phyloP scores from a whole-genome alignment of 345 rosid genomes.

The Populus nigra region DNA sequence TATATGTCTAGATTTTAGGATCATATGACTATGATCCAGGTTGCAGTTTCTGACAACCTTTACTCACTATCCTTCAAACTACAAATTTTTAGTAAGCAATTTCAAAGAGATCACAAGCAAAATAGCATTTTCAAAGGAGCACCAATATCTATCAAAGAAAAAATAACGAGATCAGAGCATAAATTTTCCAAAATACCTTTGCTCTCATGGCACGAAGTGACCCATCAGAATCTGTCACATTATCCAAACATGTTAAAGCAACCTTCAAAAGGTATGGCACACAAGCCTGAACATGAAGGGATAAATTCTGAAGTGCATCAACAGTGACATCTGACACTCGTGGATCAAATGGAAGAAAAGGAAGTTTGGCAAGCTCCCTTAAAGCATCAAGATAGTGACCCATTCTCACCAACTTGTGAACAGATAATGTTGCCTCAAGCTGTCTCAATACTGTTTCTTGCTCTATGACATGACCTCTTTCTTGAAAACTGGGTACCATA shows the following conservation, averaged over 20 bases:
- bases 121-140: neutral
- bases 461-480: slow-evolving; percentile 74
- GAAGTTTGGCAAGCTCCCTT: slow-evolving; percentile 87
- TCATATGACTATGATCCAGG: neutral
- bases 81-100: neutral
- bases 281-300: slow-evolving; percentile 83
- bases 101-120: neutral
- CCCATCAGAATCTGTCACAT: slow-evolving; percentile 83
- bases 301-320: slow-evolving; percentile 61
- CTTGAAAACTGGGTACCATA: slow-evolving; percentile 57
- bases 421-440: slow-evolving; percentile 85
- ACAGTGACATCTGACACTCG: slow-evolving; percentile 53
- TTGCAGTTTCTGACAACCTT: neutral
- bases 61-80: neutral
- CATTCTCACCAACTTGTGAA: slow-evolving; percentile 63
- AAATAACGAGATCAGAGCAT: neutral
- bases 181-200: slow-evolving; percentile 50
- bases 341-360: slow-evolving; percentile 88
- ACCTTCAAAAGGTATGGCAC: slow-evolving; percentile 83
- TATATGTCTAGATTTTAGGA: neutral
- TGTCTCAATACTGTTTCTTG: slow-evolving; percentile 90
- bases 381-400: slow-evolving; percentile 79
- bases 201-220: slow-evolving; percentile 86
- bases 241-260: slow-evolving; percentile 78
- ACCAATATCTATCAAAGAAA: neutral